Evolutionary conservation across 768 basidiomycete species (phyloP), one percentile per base, ranked within the genome.

Genomic region (Leccinum imitatum): DNA sequence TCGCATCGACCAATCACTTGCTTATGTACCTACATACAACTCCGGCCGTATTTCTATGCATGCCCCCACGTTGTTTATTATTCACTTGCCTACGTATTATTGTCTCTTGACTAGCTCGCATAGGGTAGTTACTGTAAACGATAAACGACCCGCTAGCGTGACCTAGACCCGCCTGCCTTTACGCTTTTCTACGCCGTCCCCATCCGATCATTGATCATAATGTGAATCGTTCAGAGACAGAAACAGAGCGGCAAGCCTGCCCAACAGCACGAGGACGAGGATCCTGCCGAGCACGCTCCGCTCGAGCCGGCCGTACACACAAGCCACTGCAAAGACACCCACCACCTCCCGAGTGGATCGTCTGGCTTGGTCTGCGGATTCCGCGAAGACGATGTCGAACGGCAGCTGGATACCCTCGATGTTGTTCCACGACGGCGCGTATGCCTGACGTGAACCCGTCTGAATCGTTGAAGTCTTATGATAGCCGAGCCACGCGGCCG

Each of bases 401-500:
- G 80, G 79, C 17, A 77, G 73, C 4, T 64, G 63, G 31, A 79
- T 74, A 4, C 69, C 71, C 9, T 61, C 54, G 17, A 70, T 68
- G 50, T 35, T 65, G 68, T 11, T 66, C 62, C 6, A 61, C 76
- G 3, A 70, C 75, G 11, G 72, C 76, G 51, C 71, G 70, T 35
- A 82, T 65, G 8, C 80, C 80, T 1, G 77, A 74, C 3, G 80
- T 73, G 69, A 90, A 90, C 3, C 87, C 89, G 67, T 91, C 91
- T 73, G 23, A 23, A 23, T 91, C 89, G 73, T 93, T 90, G 78
- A 92, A 91, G 17, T 89, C 90, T 4, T 35, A 35, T 35, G 3
- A 65, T 90, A 91, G 58, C 83, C 83, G 50, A 86, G 79, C 77
- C 87, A 92, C 25, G 90, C 90, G 10, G 89, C 87, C 3, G 77